Conservation (phyloP, 1,284 basidiomycete species). For the Moniliella sp. region DNA sequence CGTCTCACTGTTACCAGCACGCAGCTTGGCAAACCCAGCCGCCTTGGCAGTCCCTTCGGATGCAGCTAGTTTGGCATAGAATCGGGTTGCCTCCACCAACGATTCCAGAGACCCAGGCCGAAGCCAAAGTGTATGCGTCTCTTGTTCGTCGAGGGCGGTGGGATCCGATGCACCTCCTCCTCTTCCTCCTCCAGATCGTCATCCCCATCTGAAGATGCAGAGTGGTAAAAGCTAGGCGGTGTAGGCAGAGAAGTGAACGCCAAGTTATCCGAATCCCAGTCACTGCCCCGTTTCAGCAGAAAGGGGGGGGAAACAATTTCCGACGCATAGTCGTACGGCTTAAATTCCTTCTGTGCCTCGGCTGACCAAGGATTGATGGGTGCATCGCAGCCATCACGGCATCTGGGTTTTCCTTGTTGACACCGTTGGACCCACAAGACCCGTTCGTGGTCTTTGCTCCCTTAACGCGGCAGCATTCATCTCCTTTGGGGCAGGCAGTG, state of each 20-base stretch:
- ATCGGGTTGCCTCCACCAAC: conserved; percentile 5
- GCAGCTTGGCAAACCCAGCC: conserved; percentile 11
- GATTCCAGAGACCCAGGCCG: conserved; percentile 16
- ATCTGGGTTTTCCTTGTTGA: no score
- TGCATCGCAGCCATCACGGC: no score
- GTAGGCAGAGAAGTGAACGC: conserved; percentile 5
- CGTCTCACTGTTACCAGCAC: conserved; percentile 21
- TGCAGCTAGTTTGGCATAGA: conserved; percentile 3
- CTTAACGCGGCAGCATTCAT: conserved; percentile 3
- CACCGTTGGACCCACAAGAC: no score
- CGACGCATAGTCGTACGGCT: conserved; percentile 25
- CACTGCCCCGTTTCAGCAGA: conserved; percentile 11
- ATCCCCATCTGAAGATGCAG: no score
- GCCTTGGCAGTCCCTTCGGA: conserved; percentile 9
- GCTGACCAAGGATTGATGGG: conserved; percentile 3
- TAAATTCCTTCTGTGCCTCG: conserved; percentile 14
- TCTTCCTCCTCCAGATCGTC: no score
- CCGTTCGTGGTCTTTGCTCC: background rate
- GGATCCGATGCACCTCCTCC: background rate
- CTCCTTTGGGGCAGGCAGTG: conserved; percentile 3
- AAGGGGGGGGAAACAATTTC: conserved; percentile 34
- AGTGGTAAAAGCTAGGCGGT: background rate
- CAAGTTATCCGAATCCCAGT: conserved; percentile 14
- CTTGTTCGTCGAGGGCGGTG: background rate
- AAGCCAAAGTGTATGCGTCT: conserved; percentile 6